Conservation (phyloP, 257 asterid genomes). For the Lycium ferocissimum region DNA sequence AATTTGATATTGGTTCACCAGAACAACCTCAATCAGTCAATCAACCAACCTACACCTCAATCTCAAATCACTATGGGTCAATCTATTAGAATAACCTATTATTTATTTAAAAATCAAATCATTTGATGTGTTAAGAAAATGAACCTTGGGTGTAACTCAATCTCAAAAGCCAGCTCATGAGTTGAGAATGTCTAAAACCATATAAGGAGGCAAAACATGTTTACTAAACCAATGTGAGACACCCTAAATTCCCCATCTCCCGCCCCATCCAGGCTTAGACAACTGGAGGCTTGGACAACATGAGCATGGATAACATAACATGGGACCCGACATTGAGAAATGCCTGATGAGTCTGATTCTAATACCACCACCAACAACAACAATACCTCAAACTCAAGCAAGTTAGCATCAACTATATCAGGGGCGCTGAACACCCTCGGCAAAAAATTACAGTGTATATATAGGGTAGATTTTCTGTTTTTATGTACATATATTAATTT, state of each 20-base stretch:
- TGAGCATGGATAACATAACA: not conserved
- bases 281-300: not conserved
- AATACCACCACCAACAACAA: too few species aligned
- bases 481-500: too few species aligned
- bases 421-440: too few species aligned
- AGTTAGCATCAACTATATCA: too few species aligned
- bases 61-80: not conserved
- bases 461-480: too few species aligned
- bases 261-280: not conserved
- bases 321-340: too few species aligned
- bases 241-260: not conserved
- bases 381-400: too few species aligned
- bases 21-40: not conserved
- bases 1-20: not conserved
- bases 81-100: not conserved
- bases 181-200: not conserved
- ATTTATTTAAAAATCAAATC: not conserved
- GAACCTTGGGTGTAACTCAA: not conserved
- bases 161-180: not conserved
- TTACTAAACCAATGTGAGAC: not conserved
- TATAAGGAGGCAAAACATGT: not conserved
- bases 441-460: too few species aligned
- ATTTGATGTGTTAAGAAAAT: not conserved
- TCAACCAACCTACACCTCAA: not conserved
- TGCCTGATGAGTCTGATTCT: too few species aligned